Conservation (phyloP, 2,329 filamentous ascomycete genomes). For the Botrytis hyacinthi region DNA sequence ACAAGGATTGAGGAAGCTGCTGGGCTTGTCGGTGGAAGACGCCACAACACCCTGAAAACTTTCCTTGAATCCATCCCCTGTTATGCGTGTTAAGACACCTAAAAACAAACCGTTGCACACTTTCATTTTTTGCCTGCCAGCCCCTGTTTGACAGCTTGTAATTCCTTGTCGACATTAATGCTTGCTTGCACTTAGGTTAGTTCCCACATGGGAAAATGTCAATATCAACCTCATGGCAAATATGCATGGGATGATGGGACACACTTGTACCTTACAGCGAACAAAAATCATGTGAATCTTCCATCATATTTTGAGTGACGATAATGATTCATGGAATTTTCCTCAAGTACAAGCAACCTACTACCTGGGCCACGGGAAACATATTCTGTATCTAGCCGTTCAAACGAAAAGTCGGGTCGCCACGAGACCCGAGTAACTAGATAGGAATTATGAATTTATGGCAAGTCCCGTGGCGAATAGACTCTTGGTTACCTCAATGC, state of each 20-base stretch:
- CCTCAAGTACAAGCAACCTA: background rate
- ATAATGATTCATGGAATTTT: background rate
- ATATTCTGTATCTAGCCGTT: conserved; percentile 19
- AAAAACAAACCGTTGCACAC: conserved; percentile 21
- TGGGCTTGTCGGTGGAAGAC: conserved; percentile 5
- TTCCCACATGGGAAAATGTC: conserved; percentile 26
- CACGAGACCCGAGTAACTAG: conserved; percentile 10
- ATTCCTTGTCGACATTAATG: conserved; percentile 20
- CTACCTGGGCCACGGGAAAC: conserved; percentile 22
- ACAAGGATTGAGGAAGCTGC: conserved; percentile 22
- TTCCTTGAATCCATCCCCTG: conserved; percentile 9
- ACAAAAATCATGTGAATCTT: conserved; percentile 13
- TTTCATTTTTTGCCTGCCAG: conserved; percentile 7
- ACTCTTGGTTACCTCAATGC: conserved; percentile 13
- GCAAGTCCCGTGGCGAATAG: conserved; percentile 15
- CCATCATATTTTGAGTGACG: background rate
- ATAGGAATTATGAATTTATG: conserved; percentile 4
- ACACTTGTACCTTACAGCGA: conserved; percentile 26
- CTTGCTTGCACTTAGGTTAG: conserved; percentile 25
- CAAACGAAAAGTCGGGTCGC: conserved; percentile 18
- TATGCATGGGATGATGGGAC: conserved; percentile 5
- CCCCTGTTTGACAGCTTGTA: conserved; percentile 30
- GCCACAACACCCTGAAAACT: conserved; percentile 24
- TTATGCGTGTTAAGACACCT: conserved; percentile 4
- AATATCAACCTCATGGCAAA: conserved; percentile 31